Evolutionary conservation across 139 green algal genomes (phyloP).

Genomic region (Auxenochlorella pyrenoidosa): DNA sequence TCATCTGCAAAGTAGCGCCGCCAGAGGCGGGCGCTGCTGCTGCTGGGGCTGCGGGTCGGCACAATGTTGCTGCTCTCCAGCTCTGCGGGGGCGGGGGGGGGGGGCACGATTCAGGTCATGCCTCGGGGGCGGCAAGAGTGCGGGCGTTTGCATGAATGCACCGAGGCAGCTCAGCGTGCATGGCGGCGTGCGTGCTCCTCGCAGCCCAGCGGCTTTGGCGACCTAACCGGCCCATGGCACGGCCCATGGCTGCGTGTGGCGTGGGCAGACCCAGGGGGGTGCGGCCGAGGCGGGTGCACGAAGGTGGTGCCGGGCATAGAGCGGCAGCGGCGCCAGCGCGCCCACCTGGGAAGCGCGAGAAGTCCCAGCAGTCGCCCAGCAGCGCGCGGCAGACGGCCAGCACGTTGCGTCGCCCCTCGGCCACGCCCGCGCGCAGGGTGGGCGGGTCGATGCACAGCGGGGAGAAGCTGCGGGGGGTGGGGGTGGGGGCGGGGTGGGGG

Average conservation of each 20-base stretch:
- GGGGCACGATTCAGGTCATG: too few relatives aligned
- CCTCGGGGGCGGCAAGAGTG: too few relatives aligned
- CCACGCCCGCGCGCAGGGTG: constrained; percentile 59
- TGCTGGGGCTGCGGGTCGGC: neutral
- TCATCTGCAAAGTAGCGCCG: constrained; percentile 13
- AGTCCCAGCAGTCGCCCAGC: constrained; percentile 13
- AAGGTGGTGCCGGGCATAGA: too few relatives aligned
- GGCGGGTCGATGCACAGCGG: constrained; percentile 67
- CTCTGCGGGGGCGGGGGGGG: neutral
- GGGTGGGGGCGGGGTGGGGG: neutral
- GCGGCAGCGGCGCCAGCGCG: too few relatives aligned
- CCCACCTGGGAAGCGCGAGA: neutral
- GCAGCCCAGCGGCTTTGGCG: too few relatives aligned
- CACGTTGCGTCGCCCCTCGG: constrained; percentile 56
- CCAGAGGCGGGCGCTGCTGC: constrained; percentile 13
- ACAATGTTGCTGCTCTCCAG: constrained; percentile 30
- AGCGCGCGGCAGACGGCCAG: constrained; percentile 27
- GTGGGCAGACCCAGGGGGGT: too few relatives aligned
- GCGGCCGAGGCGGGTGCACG: too few relatives aligned
- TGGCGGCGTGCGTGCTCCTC: too few relatives aligned
- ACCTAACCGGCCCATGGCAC: too few relatives aligned
- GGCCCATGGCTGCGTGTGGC: too few relatives aligned
- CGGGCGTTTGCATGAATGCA: too few relatives aligned
- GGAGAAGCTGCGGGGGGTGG: constrained; percentile 35
- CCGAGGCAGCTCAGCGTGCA: too few relatives aligned